Conservation (phyloP, 345 rosid genomes). For the Mangifera indica region DNA sequence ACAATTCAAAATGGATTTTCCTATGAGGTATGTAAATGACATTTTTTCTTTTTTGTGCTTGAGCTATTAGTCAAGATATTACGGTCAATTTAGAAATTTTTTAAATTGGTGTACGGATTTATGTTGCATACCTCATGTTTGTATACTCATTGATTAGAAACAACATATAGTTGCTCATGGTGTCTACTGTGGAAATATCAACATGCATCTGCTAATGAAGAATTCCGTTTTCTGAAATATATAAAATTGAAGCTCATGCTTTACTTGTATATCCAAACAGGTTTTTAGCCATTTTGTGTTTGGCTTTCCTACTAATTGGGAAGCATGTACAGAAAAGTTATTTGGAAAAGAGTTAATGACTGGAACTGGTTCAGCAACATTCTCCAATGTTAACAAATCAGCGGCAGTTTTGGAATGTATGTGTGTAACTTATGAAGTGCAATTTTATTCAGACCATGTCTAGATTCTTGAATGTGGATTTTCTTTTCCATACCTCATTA, state of each 20-base stretch:
- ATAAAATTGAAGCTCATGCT: neutral
- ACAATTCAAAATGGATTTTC: constrained; percentile 56
- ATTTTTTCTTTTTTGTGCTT: neutral
- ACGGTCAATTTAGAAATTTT: neutral
- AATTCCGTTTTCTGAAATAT: neutral
- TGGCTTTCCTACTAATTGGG: constrained; percentile 86
- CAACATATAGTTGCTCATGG: neutral
- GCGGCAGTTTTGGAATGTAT: constrained; percentile 24
- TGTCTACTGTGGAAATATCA: neutral
- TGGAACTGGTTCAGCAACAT: constrained; percentile 7
- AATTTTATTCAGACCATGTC: neutral
- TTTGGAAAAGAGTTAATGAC: constrained; percentile 22
- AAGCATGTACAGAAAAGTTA: constrained; percentile 38
- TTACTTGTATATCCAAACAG: constrained; percentile 35
- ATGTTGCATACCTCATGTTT: neutral
- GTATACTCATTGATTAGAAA: neutral
- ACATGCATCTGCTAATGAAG: neutral
- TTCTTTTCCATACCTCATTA: neutral
- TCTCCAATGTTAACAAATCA: constrained; percentile 9
- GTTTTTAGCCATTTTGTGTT: constrained; percentile 52
- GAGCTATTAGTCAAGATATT: neutral
- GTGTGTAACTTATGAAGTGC: constrained; percentile 13
- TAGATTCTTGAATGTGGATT: constrained; percentile 1
- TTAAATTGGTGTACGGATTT: neutral
- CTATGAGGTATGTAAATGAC: constrained; percentile 41